phyloP scores from a whole-genome alignment of 2,329 filamentous ascomycete species.

The Cladobotryum mycophilum region DNA sequence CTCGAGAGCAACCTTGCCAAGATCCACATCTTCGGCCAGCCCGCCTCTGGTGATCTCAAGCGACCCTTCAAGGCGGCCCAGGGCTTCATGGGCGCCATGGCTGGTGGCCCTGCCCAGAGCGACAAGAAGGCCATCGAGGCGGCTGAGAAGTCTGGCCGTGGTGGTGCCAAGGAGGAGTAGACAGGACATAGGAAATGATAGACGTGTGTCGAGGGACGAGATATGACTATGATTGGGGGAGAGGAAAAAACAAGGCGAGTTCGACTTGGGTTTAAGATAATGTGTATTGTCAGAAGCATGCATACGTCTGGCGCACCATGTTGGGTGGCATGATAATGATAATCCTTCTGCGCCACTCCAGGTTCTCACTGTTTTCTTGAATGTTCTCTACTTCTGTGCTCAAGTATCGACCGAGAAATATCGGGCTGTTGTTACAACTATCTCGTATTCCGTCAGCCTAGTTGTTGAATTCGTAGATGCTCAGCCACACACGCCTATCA shows the following conservation, averaged over 20 bases:
- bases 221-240: neutral
- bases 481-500: too few relatives aligned
- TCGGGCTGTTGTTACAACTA: too few relatives aligned
- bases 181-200: conserved; percentile 4
- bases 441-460: too few relatives aligned
- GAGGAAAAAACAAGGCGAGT: neutral
- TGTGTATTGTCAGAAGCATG: neutral
- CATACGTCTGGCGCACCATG: neutral
- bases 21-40: conserved; percentile 84
- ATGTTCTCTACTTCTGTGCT: too few relatives aligned
- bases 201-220: too few relatives aligned
- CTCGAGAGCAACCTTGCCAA: conserved; percentile 95
- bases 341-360: neutral
- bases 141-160: conserved; percentile 67
- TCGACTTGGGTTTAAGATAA: neutral
- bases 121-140: conserved; percentile 85
- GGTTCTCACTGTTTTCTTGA: too few relatives aligned
- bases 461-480: too few relatives aligned
- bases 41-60: conserved; percentile 85
- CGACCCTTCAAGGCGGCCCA: conserved; percentile 85
- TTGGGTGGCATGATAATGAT: neutral
- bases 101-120: conserved; percentile 71
- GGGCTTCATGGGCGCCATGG: conserved; percentile 76
- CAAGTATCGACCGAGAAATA: too few relatives aligned
- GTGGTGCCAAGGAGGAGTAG: conserved; percentile 68